Conservation (phyloP, 116 monocot genomes). For the Trichopus zeylanicus region DNA sequence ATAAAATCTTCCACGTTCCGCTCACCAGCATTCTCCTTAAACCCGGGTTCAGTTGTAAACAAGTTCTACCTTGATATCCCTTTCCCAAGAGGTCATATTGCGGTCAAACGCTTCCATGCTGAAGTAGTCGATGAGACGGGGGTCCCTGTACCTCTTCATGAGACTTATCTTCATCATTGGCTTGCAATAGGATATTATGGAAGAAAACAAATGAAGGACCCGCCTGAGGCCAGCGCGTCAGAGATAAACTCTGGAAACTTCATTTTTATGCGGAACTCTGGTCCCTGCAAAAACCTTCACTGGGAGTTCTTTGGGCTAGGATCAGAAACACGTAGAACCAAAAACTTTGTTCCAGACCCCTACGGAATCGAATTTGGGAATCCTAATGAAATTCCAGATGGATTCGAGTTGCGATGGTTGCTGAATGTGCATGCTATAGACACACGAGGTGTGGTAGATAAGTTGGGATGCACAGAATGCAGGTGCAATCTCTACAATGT, state of each 20-base stretch:
- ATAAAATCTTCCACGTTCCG: conserved; percentile 38
- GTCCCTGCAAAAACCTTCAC: conserved; percentile 35
- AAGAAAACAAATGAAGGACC: neutral
- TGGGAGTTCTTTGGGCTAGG: conserved; percentile 78
- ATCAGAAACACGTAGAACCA: conserved; percentile 64
- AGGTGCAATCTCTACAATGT: conserved; percentile 71
- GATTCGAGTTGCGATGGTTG: conserved; percentile 69
- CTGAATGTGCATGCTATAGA: conserved; percentile 90
- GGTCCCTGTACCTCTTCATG: conserved; percentile 54
- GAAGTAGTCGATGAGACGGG: conserved; percentile 63
- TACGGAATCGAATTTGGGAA: conserved; percentile 74
- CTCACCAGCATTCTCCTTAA: conserved; percentile 37
- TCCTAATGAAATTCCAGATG: conserved; percentile 32
- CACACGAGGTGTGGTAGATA: conserved; percentile 56
- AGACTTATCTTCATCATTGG: conserved; percentile 94
- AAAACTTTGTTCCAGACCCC: conserved; percentile 64
- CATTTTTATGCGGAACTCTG: conserved; percentile 36
- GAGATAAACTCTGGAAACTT: conserved; percentile 12
- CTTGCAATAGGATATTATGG: conserved; percentile 37
- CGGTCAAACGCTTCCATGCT: conserved; percentile 59
- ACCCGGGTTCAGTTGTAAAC: conserved; percentile 41
- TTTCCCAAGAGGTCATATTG: conserved; percentile 75
- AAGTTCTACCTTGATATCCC: conserved; percentile 38
- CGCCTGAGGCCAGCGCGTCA: neutral
- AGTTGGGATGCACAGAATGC: conserved; percentile 77